Evolutionary conservation across 2,329 filamentous ascomycete genomes (phyloP).

Genomic region (Fusarium metavorans): DNA sequence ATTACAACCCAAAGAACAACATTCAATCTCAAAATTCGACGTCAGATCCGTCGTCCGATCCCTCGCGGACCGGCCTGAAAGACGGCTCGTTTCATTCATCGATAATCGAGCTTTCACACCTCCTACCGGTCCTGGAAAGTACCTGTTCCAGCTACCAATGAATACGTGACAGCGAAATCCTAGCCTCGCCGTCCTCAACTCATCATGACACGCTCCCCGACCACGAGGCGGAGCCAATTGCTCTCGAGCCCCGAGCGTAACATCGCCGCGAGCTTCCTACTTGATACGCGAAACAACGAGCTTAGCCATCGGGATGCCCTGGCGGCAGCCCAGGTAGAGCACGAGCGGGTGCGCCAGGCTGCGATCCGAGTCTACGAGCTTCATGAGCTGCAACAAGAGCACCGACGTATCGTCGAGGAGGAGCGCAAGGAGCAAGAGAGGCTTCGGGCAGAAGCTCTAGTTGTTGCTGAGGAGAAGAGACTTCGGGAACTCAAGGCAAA

Average conservation of each 20-base stretch:
- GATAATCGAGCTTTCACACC: neutral
- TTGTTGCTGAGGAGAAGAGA: constrained; percentile 61
- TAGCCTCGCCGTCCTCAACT: constrained; percentile 9
- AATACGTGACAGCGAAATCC: constrained; percentile 34
- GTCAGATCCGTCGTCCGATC: constrained; percentile 3
- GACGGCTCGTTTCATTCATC: neutral
- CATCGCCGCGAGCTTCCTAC: constrained; percentile 71
- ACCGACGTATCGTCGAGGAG: constrained; percentile 56
- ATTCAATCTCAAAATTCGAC: constrained; percentile 16
- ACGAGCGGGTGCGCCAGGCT: constrained; percentile 70
- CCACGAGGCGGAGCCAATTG: constrained; percentile 53
- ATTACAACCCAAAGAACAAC: constrained; percentile 35
- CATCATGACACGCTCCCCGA: constrained; percentile 60
- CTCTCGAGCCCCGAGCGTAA: constrained; percentile 57
- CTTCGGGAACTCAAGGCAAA: constrained; percentile 61
- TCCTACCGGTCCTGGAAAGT: neutral
- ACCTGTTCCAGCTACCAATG: constrained; percentile 29
- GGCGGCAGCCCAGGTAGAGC: constrained; percentile 72
- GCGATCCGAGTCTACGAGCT: constrained; percentile 63
- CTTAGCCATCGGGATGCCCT: constrained; percentile 74
- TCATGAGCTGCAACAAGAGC: constrained; percentile 60
- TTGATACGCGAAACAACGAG: constrained; percentile 71
- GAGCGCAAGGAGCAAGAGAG: constrained; percentile 62
- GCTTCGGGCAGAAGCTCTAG: constrained; percentile 56
- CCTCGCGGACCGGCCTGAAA: neutral